These are phyloP conservation scores for Penicillium malachiteum DNA, from an alignment of 495 filamentous ascomycete genomes.

Conservation along the genomic window DNA sequence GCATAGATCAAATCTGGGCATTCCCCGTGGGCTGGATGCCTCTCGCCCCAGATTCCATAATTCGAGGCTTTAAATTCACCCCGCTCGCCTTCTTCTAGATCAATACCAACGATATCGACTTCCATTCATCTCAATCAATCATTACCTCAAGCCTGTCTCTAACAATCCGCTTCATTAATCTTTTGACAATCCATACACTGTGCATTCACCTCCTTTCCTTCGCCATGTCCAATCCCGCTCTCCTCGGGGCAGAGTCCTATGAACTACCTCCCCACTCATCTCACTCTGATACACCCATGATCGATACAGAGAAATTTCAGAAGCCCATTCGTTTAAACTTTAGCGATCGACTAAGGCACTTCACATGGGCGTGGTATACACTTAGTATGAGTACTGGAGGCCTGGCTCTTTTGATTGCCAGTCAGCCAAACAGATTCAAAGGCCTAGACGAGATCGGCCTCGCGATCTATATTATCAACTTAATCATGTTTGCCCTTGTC, in stretches of 20 bases:
- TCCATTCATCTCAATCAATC: background rate
- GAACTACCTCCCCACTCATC: constrained; percentile 26
- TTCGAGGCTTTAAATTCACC: background rate
- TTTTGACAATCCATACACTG: background rate
- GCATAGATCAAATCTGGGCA: background rate
- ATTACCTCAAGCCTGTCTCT: background rate
- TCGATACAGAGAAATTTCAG: constrained; percentile 23
- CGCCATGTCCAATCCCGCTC: constrained; percentile 17
- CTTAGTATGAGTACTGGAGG: constrained; percentile 67
- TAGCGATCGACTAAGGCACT: constrained; percentile 57
- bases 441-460: constrained; percentile 60
- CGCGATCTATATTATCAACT: constrained; percentile 60
- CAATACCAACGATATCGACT: background rate
- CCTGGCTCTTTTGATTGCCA: constrained; percentile 58
- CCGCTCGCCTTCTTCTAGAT: background rate
- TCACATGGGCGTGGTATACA: constrained; percentile 75
- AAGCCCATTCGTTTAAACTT: constrained; percentile 24
- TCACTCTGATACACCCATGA: constrained; percentile 25
- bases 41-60: background rate
- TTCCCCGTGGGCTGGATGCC: background rate
- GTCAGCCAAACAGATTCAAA: constrained; percentile 56
- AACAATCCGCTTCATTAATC: no score
- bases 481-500: constrained; percentile 56
- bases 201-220: background rate
- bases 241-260: constrained; percentile 17